Evolutionary conservation across 495 filamentous ascomycete genomes (phyloP).

Genomic region (Xylaria intraflava): DNA sequence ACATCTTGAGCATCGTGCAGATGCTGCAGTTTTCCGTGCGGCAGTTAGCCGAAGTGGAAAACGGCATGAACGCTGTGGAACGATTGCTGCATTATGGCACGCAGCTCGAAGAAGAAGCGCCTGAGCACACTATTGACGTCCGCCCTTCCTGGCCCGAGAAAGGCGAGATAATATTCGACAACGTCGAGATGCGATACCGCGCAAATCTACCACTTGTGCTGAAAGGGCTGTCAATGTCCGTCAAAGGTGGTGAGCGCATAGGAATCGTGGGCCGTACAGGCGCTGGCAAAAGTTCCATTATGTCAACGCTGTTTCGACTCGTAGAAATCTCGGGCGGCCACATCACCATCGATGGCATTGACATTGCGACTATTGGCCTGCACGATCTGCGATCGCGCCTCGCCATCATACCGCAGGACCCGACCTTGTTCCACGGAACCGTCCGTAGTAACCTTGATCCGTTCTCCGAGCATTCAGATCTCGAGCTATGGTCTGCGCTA

Average conservation of each 20-base stretch:
- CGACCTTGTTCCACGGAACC: slow-evolving; percentile 88
- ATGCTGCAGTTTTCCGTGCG: slow-evolving; percentile 94
- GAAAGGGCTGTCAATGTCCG: slow-evolving; percentile 66
- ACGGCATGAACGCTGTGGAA: slow-evolving; percentile 95
- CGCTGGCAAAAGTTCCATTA: slow-evolving; percentile 91
- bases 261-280: slow-evolving; percentile 92
- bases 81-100: slow-evolving; percentile 89
- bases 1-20: slow-evolving; percentile 89
- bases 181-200: slow-evolving; percentile 89
- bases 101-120: slow-evolving; percentile 79
- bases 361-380: slow-evolving; percentile 79
- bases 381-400: slow-evolving; percentile 81
- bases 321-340: slow-evolving; percentile 76
- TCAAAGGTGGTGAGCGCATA: slow-evolving; percentile 80
- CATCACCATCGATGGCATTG: slow-evolving; percentile 84
- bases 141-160: slow-evolving; percentile 71
- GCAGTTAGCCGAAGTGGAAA: slow-evolving; percentile 93
- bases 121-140: slow-evolving; percentile 63
- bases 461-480: slow-evolving; percentile 79
- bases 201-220: slow-evolving; percentile 76
- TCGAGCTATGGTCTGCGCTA: slow-evolving; percentile 81
- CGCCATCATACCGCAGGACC: slow-evolving; percentile 94
- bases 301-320: slow-evolving; percentile 86
- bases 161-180: slow-evolving; percentile 76
- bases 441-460: slow-evolving; percentile 89